phyloP scores from a whole-genome alignment of 345 rosid species.

The Anastatica hierochuntica region DNA sequence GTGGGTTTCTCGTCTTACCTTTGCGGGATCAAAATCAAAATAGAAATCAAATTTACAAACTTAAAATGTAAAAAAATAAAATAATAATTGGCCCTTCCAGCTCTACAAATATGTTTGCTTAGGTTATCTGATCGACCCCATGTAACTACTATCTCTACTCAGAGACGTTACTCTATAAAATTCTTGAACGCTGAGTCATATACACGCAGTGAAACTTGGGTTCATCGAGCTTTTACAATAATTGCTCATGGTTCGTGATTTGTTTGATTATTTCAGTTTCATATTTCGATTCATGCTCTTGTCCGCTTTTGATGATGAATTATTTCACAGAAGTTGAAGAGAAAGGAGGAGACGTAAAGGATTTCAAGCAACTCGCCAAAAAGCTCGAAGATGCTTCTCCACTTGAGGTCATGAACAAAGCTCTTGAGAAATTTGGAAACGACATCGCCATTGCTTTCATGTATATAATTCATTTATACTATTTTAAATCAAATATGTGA shows the following conservation, averaged over 20 bases:
- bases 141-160: slow-evolving; percentile 25
- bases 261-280: neutral
- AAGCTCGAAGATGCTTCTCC: slow-evolving; percentile 67
- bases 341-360: slow-evolving; percentile 41
- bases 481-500: neutral
- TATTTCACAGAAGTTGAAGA: slow-evolving; percentile 50
- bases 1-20: no score
- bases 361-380: slow-evolving; percentile 50
- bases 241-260: slow-evolving; percentile 48
- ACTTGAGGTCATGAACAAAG: slow-evolving; percentile 83
- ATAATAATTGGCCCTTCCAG: no score
- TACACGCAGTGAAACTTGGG: slow-evolving; percentile 33
- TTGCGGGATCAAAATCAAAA: no score
- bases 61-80: no score
- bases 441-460: slow-evolving; percentile 95
- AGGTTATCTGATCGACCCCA: slow-evolving; percentile 37
- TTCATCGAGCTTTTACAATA: slow-evolving; percentile 44
- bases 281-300: neutral
- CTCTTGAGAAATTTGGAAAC: slow-evolving; percentile 66
- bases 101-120: slow-evolving; percentile 48
- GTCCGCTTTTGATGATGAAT: neutral
- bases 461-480: no score
- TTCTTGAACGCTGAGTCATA: slow-evolving; percentile 40
- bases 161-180: slow-evolving; percentile 32
- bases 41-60: no score